Percentiles rank a stretch among this genome's conserved stretches.
phyloP scores from a whole-genome alignment of 176 grass and related monocot species.

The Aegilops tauschii region DNA sequence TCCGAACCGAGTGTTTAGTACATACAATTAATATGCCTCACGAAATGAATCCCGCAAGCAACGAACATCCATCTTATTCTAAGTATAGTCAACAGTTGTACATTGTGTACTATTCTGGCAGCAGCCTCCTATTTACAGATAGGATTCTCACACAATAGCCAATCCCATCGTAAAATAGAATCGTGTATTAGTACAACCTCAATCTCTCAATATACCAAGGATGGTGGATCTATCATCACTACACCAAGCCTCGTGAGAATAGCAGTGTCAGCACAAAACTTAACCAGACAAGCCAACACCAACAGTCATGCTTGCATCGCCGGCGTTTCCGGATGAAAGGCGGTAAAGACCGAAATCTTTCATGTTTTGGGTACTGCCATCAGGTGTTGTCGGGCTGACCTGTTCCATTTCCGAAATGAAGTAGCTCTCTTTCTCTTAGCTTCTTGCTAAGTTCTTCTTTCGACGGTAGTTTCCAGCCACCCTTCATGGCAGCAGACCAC shows the following conservation, averaged over 20 bases:
- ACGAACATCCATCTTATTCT: not conserved
- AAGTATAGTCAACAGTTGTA: conserved; percentile 6
- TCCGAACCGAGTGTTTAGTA: not conserved
- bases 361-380: not conserved
- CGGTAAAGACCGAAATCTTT: not conserved
- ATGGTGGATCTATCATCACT: not conserved
- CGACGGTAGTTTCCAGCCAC: conserved; percentile 54
- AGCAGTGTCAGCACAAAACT: not conserved
- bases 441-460: conserved; percentile 63
- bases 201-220: not conserved
- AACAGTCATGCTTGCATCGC: not conserved
- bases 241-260: not conserved
- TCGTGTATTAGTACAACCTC: not conserved
- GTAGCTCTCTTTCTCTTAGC: conserved; percentile 52
- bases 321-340: not conserved
- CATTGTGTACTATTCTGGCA: not conserved
- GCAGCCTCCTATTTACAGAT: conserved; percentile 32
- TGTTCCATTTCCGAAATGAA: conserved; percentile 29
- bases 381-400: not conserved
- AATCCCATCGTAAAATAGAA: conserved; percentile 1
- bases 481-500: conserved; percentile 60
- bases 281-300: not conserved
- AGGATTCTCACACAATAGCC: not conserved
- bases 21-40: not conserved
- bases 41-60: not conserved